A percentile compares a stretch with the other conserved stretches of the same genome.
Evolutionary conservation across 768 basidiomycete genomes (phyloP).

Genomic region (Mycena galopus): DNA sequence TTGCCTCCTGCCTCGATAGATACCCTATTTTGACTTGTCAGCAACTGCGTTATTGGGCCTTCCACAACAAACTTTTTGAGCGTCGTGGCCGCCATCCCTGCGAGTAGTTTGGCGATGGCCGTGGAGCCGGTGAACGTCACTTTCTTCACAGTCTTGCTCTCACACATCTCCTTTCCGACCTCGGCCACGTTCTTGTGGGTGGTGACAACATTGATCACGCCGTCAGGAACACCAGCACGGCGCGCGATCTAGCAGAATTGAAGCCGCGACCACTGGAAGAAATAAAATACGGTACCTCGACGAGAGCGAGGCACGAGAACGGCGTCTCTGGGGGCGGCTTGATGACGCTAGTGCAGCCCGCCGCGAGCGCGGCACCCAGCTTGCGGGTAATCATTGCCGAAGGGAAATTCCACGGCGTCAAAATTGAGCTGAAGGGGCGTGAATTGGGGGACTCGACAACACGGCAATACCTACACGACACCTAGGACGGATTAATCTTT

Average conservation of each 20-base stretch:
- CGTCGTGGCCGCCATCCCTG: constrained; percentile 79
- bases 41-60: neutral
- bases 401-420: constrained; percentile 95
- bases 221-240: constrained; percentile 94
- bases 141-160: constrained; percentile 88
- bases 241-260: constrained; percentile 70
- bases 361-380: constrained; percentile 89
- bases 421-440: constrained; percentile 66
- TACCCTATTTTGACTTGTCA: constrained; percentile 49
- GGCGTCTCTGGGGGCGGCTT: constrained; percentile 97
- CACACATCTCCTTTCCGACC: constrained; percentile 96
- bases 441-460: constrained; percentile 12
- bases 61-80: constrained; percentile 82
- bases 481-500: constrained; percentile 38
- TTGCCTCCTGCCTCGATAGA: constrained; percentile 95
- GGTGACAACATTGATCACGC: constrained; percentile 95
- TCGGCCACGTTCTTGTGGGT: constrained; percentile 86
- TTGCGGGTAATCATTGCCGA: constrained; percentile 96
- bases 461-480: constrained; percentile 53
- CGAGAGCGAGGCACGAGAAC: constrained; percentile 90
- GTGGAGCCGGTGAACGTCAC: constrained; percentile 94
- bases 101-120: constrained; percentile 81
- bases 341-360: constrained; percentile 96
- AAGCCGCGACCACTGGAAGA: neutral
- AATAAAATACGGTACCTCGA: constrained; percentile 71